phyloP scores from a whole-genome alignment of 495 filamentous ascomycete genomes.

The Neurospora tetraspora region DNA sequence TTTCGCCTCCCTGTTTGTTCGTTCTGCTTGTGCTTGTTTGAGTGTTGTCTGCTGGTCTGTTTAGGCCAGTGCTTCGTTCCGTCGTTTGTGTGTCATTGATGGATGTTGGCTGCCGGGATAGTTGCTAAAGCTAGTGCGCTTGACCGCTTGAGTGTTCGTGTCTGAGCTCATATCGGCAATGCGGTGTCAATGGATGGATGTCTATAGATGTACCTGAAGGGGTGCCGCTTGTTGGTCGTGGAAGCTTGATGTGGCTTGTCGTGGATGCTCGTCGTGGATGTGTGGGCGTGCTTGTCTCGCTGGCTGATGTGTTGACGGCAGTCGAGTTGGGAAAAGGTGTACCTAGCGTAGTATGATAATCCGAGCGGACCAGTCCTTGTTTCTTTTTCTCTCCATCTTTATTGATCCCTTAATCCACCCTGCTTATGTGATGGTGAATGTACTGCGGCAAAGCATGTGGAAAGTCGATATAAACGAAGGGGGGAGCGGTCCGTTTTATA shows the following conservation, averaged over 20 bases:
- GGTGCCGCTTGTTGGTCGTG: neutral
- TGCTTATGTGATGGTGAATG: no score
- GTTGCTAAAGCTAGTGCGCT: neutral
- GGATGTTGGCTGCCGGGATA: neutral
- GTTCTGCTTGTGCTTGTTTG: neutral
- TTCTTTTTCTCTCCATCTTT: neutral
- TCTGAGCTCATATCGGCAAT: neutral
- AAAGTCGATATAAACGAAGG: no score
- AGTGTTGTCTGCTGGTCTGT: neutral
- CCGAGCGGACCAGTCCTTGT: neutral
- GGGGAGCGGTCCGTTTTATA: neutral
- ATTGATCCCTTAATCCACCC: no score
- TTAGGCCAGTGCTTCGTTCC: neutral
- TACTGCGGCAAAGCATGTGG: no score
- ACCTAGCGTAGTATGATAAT: constrained; percentile 1
- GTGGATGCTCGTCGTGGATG: neutral
- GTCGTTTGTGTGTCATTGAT: neutral
- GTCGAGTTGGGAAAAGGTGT: neutral
- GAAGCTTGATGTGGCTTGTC: neutral
- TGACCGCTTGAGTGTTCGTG: neutral
- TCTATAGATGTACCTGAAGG: neutral
- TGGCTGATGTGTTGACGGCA: neutral
- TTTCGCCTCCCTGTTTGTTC: neutral
- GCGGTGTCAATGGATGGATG: neutral
- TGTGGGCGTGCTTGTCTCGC: neutral